Conservation (phyloP, 805 yeast genomes). For the Candida sanyiensis region DNA sequence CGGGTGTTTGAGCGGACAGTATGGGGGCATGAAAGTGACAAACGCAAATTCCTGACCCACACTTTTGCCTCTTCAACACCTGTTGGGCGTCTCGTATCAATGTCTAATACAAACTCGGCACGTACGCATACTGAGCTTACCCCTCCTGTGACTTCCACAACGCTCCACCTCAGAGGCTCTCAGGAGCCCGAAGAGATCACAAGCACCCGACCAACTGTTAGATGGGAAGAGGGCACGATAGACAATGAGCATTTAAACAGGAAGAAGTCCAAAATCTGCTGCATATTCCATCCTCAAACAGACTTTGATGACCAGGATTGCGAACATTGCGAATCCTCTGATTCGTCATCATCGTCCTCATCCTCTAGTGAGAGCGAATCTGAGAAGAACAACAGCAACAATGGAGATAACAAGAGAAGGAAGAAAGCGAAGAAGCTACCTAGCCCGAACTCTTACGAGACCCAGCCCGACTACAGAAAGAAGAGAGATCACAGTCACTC, state of each 20-base stretch:
- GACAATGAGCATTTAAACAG: constrained; percentile 87
- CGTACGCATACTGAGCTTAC: background rate
- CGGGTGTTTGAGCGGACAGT: no score
- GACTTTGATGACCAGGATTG: constrained; percentile 41
- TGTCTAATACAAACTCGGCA: no score
- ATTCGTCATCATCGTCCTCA: constrained; percentile 20
- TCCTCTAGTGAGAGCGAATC: constrained; percentile 38
- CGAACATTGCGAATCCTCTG: constrained; percentile 25
- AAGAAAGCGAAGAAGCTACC: constrained; percentile 26
- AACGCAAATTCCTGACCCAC: no score
- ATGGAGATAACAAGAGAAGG: constrained; percentile 31
- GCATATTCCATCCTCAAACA: constrained; percentile 76
- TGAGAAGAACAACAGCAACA: constrained; percentile 21
- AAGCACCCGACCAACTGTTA: constrained; percentile 45
- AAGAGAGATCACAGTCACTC: constrained; percentile 13
- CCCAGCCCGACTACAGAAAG: constrained; percentile 62
- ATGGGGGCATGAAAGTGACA: no score
- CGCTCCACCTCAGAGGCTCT: constrained; percentile 19
- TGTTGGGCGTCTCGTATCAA: no score
- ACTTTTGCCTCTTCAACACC: no score
- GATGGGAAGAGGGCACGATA: constrained; percentile 81
- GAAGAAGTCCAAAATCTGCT: constrained; percentile 88
- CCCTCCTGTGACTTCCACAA: background rate
- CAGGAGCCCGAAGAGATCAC: constrained; percentile 15
- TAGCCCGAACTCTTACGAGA: constrained; percentile 81